These are phyloP conservation scores for Diaporthe australafricana DNA, from an alignment of 2,329 filamentous ascomycete species.

Conservation along the genomic window DNA sequence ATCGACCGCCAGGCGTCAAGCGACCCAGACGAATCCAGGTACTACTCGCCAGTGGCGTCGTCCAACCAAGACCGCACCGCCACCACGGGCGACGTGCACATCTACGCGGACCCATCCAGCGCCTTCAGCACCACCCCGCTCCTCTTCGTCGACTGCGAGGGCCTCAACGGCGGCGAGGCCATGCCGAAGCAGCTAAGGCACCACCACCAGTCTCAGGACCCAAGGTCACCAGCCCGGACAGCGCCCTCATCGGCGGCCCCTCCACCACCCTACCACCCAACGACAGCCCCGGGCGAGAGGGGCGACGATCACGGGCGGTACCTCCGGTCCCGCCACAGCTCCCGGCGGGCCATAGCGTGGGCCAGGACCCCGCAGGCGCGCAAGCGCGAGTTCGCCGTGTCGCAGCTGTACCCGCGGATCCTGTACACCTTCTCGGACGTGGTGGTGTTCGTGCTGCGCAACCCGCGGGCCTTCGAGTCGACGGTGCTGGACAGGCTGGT, in stretches of 20 bases:
- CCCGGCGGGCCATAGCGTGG: conserved; percentile 39
- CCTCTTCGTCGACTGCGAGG: conserved; percentile 17
- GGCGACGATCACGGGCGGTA: not conserved
- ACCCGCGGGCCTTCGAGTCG: conserved; percentile 39
- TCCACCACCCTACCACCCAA: not conserved
- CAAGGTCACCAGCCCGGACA: not conserved
- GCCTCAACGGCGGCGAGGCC: conserved; percentile 20
- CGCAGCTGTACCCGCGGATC: conserved; percentile 52
- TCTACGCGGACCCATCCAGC: conserved; percentile 21
- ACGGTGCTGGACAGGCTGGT: conserved; percentile 52
- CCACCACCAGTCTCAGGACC: conserved; percentile 2
- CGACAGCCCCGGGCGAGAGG: too few species aligned
- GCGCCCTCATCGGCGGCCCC: not conserved
- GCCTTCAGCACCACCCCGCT: not conserved
- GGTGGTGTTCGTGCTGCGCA: conserved; percentile 52
- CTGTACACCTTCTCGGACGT: conserved; percentile 56
- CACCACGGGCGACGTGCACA: conserved; percentile 12
- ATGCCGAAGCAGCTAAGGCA: conserved; percentile 6
- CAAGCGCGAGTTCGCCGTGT: conserved; percentile 49
- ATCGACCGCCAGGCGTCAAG: conserved; percentile 3
- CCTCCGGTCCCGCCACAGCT: conserved; percentile 1
- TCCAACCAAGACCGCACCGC: conserved; percentile 19
- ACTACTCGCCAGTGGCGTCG: conserved; percentile 17
- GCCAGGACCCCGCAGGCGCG: conserved; percentile 40
- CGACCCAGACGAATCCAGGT: not conserved